Evolutionary conservation across 441 rosid genomes (phyloP), one percentile per base, ranked within the genome.

Genomic region (Iberis amara): DNA sequence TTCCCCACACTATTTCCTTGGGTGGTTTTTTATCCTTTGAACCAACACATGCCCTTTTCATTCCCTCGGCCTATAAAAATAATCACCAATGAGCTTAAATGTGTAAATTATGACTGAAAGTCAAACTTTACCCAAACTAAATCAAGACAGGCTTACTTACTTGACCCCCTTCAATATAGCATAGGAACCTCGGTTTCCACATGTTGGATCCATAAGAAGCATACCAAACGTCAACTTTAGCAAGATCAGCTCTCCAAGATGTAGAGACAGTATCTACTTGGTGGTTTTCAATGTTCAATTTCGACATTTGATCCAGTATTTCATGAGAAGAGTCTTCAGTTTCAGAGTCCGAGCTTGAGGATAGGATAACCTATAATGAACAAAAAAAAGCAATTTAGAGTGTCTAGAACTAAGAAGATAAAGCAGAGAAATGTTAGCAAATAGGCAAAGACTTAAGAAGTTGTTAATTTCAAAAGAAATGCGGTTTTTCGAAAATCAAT

Each of bases 91-190:
- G 15, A 13, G n/a, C n/a, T n/a, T 39, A 39, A 7, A 49, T 26
- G 39, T 40, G 62, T 48, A 10, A 24, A 24, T 3, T 40, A 33
- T 50, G 8, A 37, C 21, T 0, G 8, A 48, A 47, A 26, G 26
- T 23, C 49, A 28, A 36, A 18, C 15, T 11, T 3, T 1, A 26
- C 50, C 32, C 11, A 3, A 3, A 18, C 27, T 24, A 13, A 26
- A 24, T 24, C 5, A 18, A 21, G 13, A 23, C 14, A 28, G 11
- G n/a, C 57, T 39, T 35, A 47, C 57, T 64, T 77, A 91, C 94
- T 91, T 75, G 80, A 57, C 98, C 96, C 11, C 95, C 96, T 73
- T 80, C 66, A 59, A 91, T 77, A 58, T 88, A 91, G 82, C 96
- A 88, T 18, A 82, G 74, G 68, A 91, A 83, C 74, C 96, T 79